Conservation (phyloP, 75 land plant genomes). For the Sequoia sempervirens region DNA sequence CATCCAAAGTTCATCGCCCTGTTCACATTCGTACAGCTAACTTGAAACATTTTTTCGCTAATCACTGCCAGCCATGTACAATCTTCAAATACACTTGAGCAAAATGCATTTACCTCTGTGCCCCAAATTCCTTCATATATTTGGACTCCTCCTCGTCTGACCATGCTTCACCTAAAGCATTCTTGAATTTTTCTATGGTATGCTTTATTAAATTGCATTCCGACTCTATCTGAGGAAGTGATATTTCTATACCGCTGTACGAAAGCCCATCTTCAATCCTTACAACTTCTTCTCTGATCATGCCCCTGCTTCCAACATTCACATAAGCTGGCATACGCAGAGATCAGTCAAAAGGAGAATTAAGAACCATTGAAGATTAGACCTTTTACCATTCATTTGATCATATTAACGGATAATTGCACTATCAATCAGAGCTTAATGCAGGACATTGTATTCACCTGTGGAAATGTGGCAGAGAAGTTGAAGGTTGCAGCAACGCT, state of each 20-base stretch:
- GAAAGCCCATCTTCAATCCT: not conserved
- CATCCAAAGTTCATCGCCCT: too few relatives aligned
- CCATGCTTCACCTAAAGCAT: not conserved
- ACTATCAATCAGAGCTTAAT: too few relatives aligned
- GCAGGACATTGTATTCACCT: too few relatives aligned
- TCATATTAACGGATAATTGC: too few relatives aligned
- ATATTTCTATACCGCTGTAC: not conserved
- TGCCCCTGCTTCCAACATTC: not conserved
- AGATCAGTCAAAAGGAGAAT: too few relatives aligned
- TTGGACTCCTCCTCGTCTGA: not conserved
- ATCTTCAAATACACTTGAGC: not conserved
- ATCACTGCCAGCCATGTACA: not conserved
- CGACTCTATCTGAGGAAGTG: conserved; percentile 13
- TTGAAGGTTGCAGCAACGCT: too few relatives aligned
- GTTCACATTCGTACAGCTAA: conserved; percentile 29
- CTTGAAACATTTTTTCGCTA: too few relatives aligned
- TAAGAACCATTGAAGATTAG: too few relatives aligned
- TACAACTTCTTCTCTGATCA: conserved; percentile 21
- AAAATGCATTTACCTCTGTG: too few relatives aligned
- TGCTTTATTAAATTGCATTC: conserved; percentile 3
- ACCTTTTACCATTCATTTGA: too few relatives aligned
- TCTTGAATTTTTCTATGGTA: not conserved
- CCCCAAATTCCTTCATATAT: not conserved
- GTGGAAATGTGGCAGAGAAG: too few relatives aligned
- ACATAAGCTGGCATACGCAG: not conserved